Evolutionary conservation across 2,329 filamentous ascomycete genomes (phyloP), one percentile per base, ranked within the genome.

Genomic region (Colletotrichum musicola): DNA sequence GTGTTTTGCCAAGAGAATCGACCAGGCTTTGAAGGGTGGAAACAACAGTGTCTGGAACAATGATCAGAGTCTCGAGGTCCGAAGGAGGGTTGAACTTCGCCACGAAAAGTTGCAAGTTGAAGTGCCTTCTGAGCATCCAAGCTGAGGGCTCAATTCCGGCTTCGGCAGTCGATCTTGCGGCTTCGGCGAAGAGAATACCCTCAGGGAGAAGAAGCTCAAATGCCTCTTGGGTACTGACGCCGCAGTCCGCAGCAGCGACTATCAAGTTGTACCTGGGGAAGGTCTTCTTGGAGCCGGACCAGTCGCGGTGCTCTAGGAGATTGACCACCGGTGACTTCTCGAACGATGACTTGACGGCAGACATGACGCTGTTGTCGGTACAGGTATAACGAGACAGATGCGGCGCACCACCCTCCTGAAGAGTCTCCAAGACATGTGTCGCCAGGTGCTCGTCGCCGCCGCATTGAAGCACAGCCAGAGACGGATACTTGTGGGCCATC

Each of bases 401-500:
- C 4, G 79, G 77, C 1, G 76, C 74, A n/a, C 74, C 73, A 12
- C 72, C 68, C 1, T 62, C 55, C 1, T 46, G 57, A 7, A 83
- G 64, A 4, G 68, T 64, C 6, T 74, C 58, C n/a, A 83, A 69
- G 22, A 79, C 66, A 1, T 73, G 58, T 4, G 68, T 30, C 0
- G 74, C 69, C 4, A 78, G 60, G 1, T 57, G 12, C 4, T 53
- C 25, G 2, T 64, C 69, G 0, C 77, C 78, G 0, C 81, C 82
- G 14, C 81, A 66, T 51, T 83, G 82, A 4, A 85, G 74, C 10
- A 85, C 74, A 0, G 77, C 74, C 1, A 84, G 64, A 0, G 69
- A 76, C 0, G 83, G 79, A 4, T 77, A 75, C 62, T 83, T 83
- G 73, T 84, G 80, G 1, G 78, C 78, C 18, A 82, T 68, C 0